Conservation (phyloP, 495 filamentous ascomycete species). For the Antarctomyces pellizariae region DNA sequence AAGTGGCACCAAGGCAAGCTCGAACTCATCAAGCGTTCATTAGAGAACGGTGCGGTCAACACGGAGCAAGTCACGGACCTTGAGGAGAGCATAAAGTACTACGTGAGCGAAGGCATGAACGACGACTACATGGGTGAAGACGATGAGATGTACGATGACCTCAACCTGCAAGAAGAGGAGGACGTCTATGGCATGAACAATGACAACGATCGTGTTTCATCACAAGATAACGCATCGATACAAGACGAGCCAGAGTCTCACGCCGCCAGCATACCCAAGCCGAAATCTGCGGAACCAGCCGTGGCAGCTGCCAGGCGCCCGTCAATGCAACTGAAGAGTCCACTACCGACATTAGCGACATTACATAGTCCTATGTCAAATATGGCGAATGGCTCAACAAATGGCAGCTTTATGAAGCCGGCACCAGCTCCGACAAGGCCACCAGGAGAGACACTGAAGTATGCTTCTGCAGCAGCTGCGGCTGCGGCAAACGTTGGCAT, state of each 20-base stretch:
- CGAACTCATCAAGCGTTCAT: conserved; percentile 66
- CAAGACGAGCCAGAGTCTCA: conserved; percentile 54
- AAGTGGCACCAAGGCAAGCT: conserved; percentile 91
- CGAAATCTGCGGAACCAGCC: conserved; percentile 29
- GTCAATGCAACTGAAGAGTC: conserved; percentile 82
- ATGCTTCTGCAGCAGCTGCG: conserved; percentile 86
- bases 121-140: conserved; percentile 81
- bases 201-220: conserved; percentile 73
- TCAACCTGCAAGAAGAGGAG: conserved; percentile 80
- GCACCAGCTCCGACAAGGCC: conserved; percentile 66
- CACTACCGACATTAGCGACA: conserved; percentile 72
- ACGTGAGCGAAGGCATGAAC: conserved; percentile 74
- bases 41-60: conserved; percentile 85
- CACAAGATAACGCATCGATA: conserved; percentile 84
- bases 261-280: conserved; percentile 19
- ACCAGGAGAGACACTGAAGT: conserved; percentile 79
- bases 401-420: conserved; percentile 50
- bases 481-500: conserved; percentile 55
- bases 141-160: conserved; percentile 78
- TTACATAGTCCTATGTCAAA: conserved; percentile 44
- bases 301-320: conserved; percentile 41
- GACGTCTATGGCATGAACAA: conserved; percentile 54
- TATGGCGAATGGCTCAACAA: conserved; percentile 31
- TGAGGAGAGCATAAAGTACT: conserved; percentile 83
- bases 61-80: conserved; percentile 60